Percentiles rank a stretch among this genome's conserved stretches.
Evolutionary conservation across 1,284 basidiomycete species (phyloP).

Genomic region (Polyporus tsugae): DNA sequence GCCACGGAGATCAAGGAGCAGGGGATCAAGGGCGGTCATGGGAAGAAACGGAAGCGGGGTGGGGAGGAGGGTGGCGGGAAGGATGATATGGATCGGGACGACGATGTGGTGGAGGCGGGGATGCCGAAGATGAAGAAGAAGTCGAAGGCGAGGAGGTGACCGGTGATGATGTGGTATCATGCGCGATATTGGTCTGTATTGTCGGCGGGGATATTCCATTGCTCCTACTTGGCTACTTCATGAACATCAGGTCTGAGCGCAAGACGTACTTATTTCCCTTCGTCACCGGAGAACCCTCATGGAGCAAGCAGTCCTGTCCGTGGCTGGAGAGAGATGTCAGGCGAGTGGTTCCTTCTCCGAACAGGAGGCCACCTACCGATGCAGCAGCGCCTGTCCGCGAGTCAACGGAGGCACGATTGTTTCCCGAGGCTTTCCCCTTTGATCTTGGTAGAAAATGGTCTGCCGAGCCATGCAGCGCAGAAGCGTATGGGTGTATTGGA

Average conservation of each 20-base stretch:
- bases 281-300: slow-evolving; percentile 76
- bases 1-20: slow-evolving; percentile 82
- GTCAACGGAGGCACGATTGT: slow-evolving; percentile 66
- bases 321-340: slow-evolving; percentile 53
- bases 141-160: slow-evolving; percentile 39
- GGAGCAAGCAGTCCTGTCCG: slow-evolving; percentile 78
- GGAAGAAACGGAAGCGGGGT: slow-evolving; percentile 51
- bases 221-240: slow-evolving; percentile 49
- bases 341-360: background rate
- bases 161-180: background rate
- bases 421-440: slow-evolving; percentile 57
- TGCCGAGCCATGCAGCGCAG: slow-evolving; percentile 36
- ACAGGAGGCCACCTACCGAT: slow-evolving; percentile 59
- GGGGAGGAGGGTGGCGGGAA: slow-evolving; percentile 58
- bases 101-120: slow-evolving; percentile 86
- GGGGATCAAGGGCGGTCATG: slow-evolving; percentile 56
- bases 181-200: slow-evolving; percentile 10
- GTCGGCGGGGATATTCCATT: background rate
- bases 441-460: slow-evolving; percentile 77
- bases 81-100: slow-evolving; percentile 86
- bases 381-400: slow-evolving; percentile 75
- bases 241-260: slow-evolving; percentile 81
- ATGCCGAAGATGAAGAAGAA: slow-evolving; percentile 63
- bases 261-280: slow-evolving; percentile 81
- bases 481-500: background rate